Conservation (phyloP, 768 basidiomycete species). For the Phaffia tasmanica region DNA sequence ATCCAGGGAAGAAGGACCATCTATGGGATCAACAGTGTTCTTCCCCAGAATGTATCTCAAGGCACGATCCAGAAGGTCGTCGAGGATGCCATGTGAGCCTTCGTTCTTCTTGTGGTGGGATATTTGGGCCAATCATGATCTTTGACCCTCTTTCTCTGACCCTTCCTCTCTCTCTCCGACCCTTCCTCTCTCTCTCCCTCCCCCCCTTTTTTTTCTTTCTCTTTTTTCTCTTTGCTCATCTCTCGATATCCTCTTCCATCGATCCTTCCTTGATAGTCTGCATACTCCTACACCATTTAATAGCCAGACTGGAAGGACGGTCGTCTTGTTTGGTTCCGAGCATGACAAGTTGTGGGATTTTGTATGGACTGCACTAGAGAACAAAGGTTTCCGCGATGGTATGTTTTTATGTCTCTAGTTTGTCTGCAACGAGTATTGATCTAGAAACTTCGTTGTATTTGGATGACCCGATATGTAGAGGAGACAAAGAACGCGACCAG, state of each 20-base stretch:
- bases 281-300: conserved; percentile 37
- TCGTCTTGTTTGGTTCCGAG: conserved; percentile 35
- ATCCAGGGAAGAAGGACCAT: conserved; percentile 9
- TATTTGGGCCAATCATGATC: conserved; percentile 20
- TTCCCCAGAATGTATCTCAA: conserved; percentile 31
- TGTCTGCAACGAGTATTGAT: too few relatives aligned
- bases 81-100: conserved; percentile 31
- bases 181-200: too few relatives aligned
- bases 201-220: neutral
- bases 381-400: too few relatives aligned
- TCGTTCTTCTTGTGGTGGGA: neutral
- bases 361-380: conserved; percentile 4
- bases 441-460: too few relatives aligned
- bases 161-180: conserved; percentile 3
- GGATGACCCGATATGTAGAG: too few relatives aligned
- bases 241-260: neutral
- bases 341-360: conserved; percentile 35
- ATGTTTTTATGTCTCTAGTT: too few relatives aligned
- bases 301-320: conserved; percentile 36
- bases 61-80: conserved; percentile 35
- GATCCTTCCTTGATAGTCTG: neutral
- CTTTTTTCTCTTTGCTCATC: neutral
- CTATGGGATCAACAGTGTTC: conserved; percentile 35
- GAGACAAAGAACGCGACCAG: conserved; percentile 18
- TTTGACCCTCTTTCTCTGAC: too few relatives aligned